phyloP scores from a whole-genome alignment of 495 filamentous ascomycete genomes.

The Sphaerosporella brunnea region DNA sequence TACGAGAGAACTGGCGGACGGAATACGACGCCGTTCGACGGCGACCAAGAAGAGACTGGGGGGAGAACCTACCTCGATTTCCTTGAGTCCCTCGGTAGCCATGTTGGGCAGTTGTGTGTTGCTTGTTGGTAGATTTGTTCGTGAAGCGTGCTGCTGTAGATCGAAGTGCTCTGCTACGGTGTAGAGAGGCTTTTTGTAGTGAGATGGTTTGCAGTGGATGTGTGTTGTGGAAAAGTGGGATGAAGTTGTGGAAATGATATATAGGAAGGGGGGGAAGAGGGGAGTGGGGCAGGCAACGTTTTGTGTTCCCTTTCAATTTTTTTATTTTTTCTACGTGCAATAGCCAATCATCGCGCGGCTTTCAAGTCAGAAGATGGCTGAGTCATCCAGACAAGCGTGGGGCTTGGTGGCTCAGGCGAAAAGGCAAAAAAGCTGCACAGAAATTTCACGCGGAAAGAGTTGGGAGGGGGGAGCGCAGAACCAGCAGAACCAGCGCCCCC shows the following conservation, averaged over 20 bases:
- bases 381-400: too few relatives aligned
- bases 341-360: too few relatives aligned
- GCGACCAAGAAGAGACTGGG: not conserved
- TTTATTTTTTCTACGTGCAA: too few relatives aligned
- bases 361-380: too few relatives aligned
- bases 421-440: too few relatives aligned
- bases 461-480: too few relatives aligned
- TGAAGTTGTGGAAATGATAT: not conserved
- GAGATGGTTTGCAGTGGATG: not conserved
- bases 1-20: too few relatives aligned
- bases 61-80: slow-evolving; percentile 18
- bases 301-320: too few relatives aligned
- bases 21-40: not conserved
- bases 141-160: not conserved
- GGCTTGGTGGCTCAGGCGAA: too few relatives aligned
- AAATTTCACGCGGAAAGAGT: too few relatives aligned
- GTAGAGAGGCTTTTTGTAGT: not conserved
- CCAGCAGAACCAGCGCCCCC: too few relatives aligned
- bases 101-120: slow-evolving; percentile 17
- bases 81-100: slow-evolving; percentile 26
- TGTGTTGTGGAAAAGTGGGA: not conserved
- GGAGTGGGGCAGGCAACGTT: too few relatives aligned
- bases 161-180: not conserved
- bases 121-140: not conserved
- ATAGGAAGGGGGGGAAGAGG: not conserved